Base-by-base conservation (phyloP, 768 basidiomycete genomes). In the Trametopsis cervina region DNA sequence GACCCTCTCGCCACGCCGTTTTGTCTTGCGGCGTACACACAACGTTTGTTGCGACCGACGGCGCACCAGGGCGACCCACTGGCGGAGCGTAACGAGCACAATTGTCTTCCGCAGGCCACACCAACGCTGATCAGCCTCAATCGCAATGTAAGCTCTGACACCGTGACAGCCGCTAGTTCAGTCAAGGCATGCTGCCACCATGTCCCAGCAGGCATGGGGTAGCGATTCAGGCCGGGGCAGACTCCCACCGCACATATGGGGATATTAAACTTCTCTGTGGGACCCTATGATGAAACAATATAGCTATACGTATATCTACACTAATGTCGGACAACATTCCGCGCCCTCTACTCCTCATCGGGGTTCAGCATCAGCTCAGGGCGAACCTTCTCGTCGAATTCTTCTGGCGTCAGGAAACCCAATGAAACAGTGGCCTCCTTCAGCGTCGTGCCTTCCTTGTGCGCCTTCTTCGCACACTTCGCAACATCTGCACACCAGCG, bases 401-500 rank as follows among this genome's bases (percentile, higher is more conserved):
- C 91, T 63, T 95, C 90, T 0, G 81, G 72, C 1, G 86, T 86
- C 59, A 98, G 65, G 66, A 89, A 83, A 42, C 90, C 91, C 27
- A 97, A 77, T 17, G 81, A 67, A 40, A 98, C 84, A 10, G 93
- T 92, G 36, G 96, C 92, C 69, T 92, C 87, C 74, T 95, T 98
- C 66, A 98, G 63, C 51, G 96, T 98, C 42, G 84, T 89, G 22
- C 96, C 96, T 69, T 99, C 93, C 66, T 87, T 91, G 76, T 98
- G 96, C n/a, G 96, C 96, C 67, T 98, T 98, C 79, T 99, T 99
- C 23, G 96, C 96, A 61, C 89, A 91, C 70, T 89, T 93, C 42
- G 96, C 96, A 42, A 98, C 96, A 69, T 96, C 93, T 97, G 62
- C 37, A 52, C 37, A 35, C 52, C 15, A 61, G 46, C 50, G 41